Base-by-base conservation (phyloP, 2,329 filamentous ascomycete genomes). In the Fusarium tupiense region DNA sequence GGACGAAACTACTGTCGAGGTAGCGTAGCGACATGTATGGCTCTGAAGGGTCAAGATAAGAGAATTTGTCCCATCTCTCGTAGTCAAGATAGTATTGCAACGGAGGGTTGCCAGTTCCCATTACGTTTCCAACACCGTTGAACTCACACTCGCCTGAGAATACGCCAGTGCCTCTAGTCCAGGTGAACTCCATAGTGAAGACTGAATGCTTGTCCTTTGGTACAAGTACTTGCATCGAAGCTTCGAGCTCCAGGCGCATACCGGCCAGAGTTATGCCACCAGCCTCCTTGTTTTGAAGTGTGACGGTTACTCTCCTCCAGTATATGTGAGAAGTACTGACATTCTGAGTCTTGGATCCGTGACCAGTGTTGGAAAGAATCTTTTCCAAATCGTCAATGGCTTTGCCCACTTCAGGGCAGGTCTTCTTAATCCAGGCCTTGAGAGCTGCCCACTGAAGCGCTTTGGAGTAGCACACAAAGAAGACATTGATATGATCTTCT, bases 61-160 rank as follows among this genome's bases (percentile, higher is more conserved):
- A 1, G 38, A 57, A 57, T 1, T 24, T 1, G 0, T 57, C 38
- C 54, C 54, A 57, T 0, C 54, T 12, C 38, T 57, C 54, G 5
- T 57, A 57, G 38, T 57, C 54, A 6, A 57, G 38, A 24, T 57
- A 57, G 38, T 57, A 57, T 17, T 57, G 54, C 0, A 57, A 0
- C 0, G 54, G 54, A 0, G 54, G 38, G 0, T 44, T 0, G 0
- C 54, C 54, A 0, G 12, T 0, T 8, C 54, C 54, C 0, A 57
- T 0, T 11, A 44, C 26, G 2, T 44, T 44, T 0, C 54, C 54
- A 2, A 57, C 0, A 0, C 54, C 54, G 0, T 0, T 57, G 0
- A 57, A 57, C 0, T 5, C 38, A 2, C 54, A 44, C 0, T 44
- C 54, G 1, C 54, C 54, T 8, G 54, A 57, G 38, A 57, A 57